Conservation (phyloP, 345 rosid genomes). For the Eucalyptus virginea region DNA sequence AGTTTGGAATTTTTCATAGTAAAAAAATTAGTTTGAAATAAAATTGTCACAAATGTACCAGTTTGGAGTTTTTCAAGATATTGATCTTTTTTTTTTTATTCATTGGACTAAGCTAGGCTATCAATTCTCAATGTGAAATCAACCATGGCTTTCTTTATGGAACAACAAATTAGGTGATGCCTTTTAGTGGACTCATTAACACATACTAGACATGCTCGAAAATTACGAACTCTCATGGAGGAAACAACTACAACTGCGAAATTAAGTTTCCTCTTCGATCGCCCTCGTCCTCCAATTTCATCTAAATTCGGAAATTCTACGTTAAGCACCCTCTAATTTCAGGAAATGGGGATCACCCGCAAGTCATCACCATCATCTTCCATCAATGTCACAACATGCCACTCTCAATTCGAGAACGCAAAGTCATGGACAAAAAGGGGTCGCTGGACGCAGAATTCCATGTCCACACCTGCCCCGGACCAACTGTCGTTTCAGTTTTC, state of each 20-base stretch:
- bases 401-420: not conserved
- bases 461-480: not conserved
- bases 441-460: not conserved
- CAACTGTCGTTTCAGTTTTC: not conserved
- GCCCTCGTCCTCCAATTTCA: not conserved
- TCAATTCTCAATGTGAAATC: not conserved
- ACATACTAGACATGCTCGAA: not conserved
- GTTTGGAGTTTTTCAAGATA: too few relatives aligned
- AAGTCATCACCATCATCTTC: not conserved
- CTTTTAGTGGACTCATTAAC: not conserved
- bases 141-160: not conserved
- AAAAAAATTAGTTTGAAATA: too few relatives aligned
- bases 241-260: not conserved
- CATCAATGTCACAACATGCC: not conserved
- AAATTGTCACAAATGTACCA: too few relatives aligned
- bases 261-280: not conserved
- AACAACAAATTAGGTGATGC: not conserved
- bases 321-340: not conserved
- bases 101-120: rapidly evolving
- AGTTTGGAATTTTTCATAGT: too few relatives aligned
- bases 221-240: too few relatives aligned
- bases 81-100: not conserved
- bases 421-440: not conserved
- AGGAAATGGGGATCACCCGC: not conserved
- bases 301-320: not conserved